phyloP scores from a whole-genome alignment of 2,329 filamentous ascomycete species.

The Fusarium buxicola region DNA sequence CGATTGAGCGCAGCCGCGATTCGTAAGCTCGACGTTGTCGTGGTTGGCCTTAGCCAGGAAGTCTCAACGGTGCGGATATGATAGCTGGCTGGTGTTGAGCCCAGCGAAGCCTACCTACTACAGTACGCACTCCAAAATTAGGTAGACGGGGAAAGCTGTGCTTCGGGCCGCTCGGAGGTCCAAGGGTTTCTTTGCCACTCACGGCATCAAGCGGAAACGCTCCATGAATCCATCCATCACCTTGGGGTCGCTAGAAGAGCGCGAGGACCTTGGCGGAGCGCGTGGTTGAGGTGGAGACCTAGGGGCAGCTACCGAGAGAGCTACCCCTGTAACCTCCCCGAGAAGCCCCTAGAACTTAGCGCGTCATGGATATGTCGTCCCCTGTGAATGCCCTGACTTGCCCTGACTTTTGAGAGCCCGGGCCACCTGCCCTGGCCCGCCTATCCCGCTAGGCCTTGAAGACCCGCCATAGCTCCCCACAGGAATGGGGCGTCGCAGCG shows the following conservation, averaged over 20 bases:
- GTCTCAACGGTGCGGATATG: no score
- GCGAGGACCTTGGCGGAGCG: constrained; percentile 8
- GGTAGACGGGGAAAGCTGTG: constrained; percentile 29
- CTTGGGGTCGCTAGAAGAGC: constrained; percentile 1
- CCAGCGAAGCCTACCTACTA: no score
- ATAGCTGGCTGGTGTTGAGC: no score
- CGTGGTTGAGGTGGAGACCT: constrained; percentile 24
- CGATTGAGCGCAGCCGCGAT: constrained; percentile 1
- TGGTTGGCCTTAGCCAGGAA: not conserved
- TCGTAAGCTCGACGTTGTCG: not conserved
- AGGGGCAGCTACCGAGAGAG: constrained; percentile 40
- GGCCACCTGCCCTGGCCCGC: constrained; percentile 28
- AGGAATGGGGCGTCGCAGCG: constrained; percentile 32
- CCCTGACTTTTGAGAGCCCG: constrained; percentile 23
- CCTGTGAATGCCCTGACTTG: constrained; percentile 20
- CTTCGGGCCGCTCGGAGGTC: constrained; percentile 30
- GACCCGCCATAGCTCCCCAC: constrained; percentile 45
- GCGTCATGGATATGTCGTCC: constrained; percentile 17
- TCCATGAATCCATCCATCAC: not conserved
- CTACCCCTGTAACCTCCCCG: constrained; percentile 43
- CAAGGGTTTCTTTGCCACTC: constrained; percentile 20
- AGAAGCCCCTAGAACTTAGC: constrained; percentile 32
- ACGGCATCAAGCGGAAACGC: constrained; percentile 4
- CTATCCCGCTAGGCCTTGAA: not conserved
- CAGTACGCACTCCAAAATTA: constrained; percentile 38